Base-by-base conservation (phyloP, 148 eudicot species). In the Rhododendron ferrugineum region DNA sequence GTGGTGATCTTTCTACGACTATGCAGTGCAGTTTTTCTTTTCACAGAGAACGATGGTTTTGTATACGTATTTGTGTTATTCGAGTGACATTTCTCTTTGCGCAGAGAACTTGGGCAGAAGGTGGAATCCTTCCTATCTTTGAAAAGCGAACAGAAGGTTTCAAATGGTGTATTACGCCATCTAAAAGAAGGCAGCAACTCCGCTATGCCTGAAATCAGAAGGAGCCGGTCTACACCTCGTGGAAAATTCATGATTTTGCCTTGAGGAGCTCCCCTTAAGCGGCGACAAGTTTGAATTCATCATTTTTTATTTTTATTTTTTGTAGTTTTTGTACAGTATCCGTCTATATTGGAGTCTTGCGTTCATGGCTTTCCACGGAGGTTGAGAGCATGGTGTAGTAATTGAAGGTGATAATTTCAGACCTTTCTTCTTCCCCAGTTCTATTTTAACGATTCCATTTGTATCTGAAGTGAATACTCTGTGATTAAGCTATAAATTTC, bases 211-310 rank as follows among this genome's bases (percentile, higher is more conserved):
- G 91, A 92, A 22, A 62, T 88, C 52, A 92, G 92, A 80, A 91
- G 98, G 90, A 96, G 98, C 90, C 91, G 93, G 68, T 96, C 99
- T 52, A 91, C 91, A 44, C 97, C 99, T 34, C 97, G 94, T 9
- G 97, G 97, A 40, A 94, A 90, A 77, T 91, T 95, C 86, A 85
- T 91, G 82, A 88, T 84, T 83, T 82, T 90, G 86, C 88, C 92
- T 82, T 92, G 89, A 89, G 83, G 85, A 76, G 28, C 6, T 15
- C 11, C 44, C 70, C 30, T 11, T 18, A 11, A n/a, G 30, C 28
- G 22, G 49, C 18, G 2, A 47, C 30, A 46, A 56, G 47, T n/a
- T 81, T 78, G 83, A 75, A 32, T 42, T 13, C 70, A 56, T 84
- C 44, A 20, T n/a, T 74, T 49, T 7, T 86, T 75, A 32, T 60